Evolutionary conservation across 2,329 filamentous ascomycete genomes (phyloP).

Genomic region (Aquanectria penicillioides): DNA sequence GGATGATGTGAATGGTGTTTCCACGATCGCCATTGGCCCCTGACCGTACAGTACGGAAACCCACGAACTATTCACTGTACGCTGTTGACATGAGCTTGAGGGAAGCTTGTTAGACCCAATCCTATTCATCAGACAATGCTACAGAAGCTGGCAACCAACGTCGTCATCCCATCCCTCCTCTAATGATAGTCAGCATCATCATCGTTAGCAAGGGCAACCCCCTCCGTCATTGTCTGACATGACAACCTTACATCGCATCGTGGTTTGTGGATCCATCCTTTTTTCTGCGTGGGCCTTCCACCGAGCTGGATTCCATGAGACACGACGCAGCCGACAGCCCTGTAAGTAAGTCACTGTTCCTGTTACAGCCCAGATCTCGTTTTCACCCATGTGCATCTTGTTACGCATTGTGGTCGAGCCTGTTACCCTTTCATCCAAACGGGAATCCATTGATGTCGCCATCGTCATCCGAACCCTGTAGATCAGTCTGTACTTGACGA

Average conservation of each 20-base stretch:
- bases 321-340: not conserved
- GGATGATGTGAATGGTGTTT: too few species aligned
- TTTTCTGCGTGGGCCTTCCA: not conserved
- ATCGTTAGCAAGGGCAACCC: not conserved
- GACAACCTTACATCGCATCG: conserved; percentile 3
- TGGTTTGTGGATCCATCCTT: too few species aligned
- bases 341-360: not conserved
- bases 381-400: not conserved
- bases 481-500: too few species aligned
- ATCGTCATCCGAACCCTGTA: too few species aligned
- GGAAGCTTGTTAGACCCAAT: too few species aligned
- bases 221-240: conserved; percentile 6
- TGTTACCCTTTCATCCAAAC: too few species aligned
- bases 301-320: not conserved
- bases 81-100: too few species aligned
- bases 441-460: too few species aligned
- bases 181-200: not conserved
- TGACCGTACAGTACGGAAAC: too few species aligned
- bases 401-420: not conserved
- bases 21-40: too few species aligned
- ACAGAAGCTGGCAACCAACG: not conserved
- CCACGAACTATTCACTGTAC: too few species aligned
- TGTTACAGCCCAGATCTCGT: not conserved
- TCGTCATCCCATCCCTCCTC: not conserved
- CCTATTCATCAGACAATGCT: too few species aligned